phyloP scores from a whole-genome alignment of 108 stramenopile species.

The Skeletonema grethae region DNA sequence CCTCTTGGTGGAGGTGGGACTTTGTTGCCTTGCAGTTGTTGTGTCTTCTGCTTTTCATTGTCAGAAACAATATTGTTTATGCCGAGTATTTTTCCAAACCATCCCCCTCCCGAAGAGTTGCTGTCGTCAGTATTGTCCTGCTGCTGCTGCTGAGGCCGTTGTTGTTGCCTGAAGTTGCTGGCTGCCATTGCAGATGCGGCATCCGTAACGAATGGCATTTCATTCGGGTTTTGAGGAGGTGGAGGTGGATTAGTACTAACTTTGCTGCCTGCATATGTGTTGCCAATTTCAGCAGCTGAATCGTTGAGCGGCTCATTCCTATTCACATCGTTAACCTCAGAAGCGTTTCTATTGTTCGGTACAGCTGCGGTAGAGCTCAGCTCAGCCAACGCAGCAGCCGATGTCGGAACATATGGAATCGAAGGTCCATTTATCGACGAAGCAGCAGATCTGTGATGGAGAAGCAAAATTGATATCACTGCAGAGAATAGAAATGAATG shows the following conservation, averaged over 20 bases:
- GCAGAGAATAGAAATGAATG: not conserved
- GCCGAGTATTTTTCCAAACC: constrained; percentile 9
- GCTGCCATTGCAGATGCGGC: constrained; percentile 3
- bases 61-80: not conserved
- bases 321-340: not conserved
- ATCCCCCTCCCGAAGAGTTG: not conserved
- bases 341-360: not conserved
- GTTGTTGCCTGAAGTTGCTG: constrained; percentile 3
- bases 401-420: not conserved
- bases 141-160: not conserved
- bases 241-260: not conserved
- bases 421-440: constrained; percentile 3
- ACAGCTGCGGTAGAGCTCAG: not conserved
- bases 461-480: not conserved
- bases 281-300: not conserved
- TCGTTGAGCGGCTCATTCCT: not conserved
- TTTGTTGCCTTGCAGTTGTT: not conserved
- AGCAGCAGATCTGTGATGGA: not conserved
- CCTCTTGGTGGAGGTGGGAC: not conserved
- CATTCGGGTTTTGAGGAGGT: not conserved
- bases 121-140: not conserved
- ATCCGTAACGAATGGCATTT: constrained; percentile 3
- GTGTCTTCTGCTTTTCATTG: not conserved
- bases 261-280: not conserved
- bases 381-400: not conserved